These are phyloP conservation scores for Akebia trifoliata DNA, from an alignment of 164 flowering plant genomes.

Conservation along the genomic window DNA sequence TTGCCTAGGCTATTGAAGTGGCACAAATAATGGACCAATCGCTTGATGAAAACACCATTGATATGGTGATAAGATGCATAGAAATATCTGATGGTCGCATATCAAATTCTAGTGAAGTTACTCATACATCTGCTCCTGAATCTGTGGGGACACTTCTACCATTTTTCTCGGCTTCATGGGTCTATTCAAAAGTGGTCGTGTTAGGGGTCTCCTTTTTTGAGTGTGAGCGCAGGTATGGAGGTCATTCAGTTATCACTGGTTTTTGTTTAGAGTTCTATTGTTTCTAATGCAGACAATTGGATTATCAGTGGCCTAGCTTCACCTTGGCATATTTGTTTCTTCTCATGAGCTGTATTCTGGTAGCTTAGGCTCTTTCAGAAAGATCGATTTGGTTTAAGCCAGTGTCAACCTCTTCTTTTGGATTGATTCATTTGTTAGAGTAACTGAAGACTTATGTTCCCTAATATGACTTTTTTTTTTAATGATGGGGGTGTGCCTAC, in stretches of 20 bases:
- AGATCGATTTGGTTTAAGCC: too few species aligned
- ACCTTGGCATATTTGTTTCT: background rate
- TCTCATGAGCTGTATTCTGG: background rate
- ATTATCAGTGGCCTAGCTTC: background rate
- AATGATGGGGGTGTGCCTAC: too few species aligned
- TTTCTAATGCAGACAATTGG: background rate
- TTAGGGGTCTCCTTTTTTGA: slow-evolving; percentile 80
- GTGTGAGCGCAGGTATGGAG: slow-evolving; percentile 57
- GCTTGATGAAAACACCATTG: slow-evolving; percentile 54
- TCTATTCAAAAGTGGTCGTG: slow-evolving; percentile 69
- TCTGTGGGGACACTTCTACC: slow-evolving; percentile 31
- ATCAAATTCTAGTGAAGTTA: slow-evolving; percentile 15
- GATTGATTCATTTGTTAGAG: background rate
- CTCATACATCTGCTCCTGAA: slow-evolving; percentile 24
- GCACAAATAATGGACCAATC: slow-evolving; percentile 85
- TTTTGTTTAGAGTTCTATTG: background rate
- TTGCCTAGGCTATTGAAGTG: slow-evolving; percentile 75
- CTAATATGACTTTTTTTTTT: too few species aligned
- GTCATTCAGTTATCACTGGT: background rate
- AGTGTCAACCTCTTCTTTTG: too few species aligned
- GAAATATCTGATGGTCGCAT: slow-evolving; percentile 53
- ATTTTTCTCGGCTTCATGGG: slow-evolving; percentile 65
- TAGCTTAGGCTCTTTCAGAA: background rate
- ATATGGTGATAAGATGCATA: slow-evolving; percentile 54
- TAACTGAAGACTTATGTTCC: background rate